Evolutionary conservation across 2,329 filamentous ascomycete genomes (phyloP), one percentile per base, ranked within the genome.

Genomic region (Xylariaceae sp.): DNA sequence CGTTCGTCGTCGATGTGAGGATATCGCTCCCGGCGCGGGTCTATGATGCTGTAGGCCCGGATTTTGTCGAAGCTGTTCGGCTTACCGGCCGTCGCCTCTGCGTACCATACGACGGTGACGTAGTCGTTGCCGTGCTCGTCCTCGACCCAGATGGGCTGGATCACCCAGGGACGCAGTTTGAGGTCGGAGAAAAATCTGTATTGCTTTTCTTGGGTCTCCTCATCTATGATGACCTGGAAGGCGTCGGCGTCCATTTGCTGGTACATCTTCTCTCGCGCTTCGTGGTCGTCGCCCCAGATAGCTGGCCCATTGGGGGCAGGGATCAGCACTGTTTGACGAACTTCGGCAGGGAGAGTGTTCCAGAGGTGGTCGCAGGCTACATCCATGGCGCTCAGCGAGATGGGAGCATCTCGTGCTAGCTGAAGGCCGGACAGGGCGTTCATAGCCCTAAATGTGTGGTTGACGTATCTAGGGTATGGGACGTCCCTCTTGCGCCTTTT

Each of bases 141-240:
- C 44, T 62, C 60, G 10, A 62, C 50, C 51, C 54, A 62, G 34
- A 62, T 37, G 8, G 58, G 58, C 58, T 57, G 58, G 20, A 62
- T 39, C 6, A 52, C 20, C 50, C 51, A 59, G 2, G 55, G 55
- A 22, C 48, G 48, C 22, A 6, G 40, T 48, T 54, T 60, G 20
- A 59, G 19, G 5, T 54, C 25, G 4, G 12, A 6, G 35, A 44
- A 55, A 14, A 47, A 40, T 10, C 29, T 47, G 37, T 52, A 55
- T 20, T 45, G 37, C 7, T 5, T 25, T 7, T 32, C 17, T 2
- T 19, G 22, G 10, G 35, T 27, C 6, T 44, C 25, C 6, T 22
- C 3, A 8, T 40, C 16, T 11, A 32, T 14, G 14, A 29, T n/a
- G 5, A 41, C 2, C 3, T 48, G 38, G 37, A 42, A 46, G 4